Conservation (phyloP, 73 alveolate species). For the Urostyla sp. region DNA sequence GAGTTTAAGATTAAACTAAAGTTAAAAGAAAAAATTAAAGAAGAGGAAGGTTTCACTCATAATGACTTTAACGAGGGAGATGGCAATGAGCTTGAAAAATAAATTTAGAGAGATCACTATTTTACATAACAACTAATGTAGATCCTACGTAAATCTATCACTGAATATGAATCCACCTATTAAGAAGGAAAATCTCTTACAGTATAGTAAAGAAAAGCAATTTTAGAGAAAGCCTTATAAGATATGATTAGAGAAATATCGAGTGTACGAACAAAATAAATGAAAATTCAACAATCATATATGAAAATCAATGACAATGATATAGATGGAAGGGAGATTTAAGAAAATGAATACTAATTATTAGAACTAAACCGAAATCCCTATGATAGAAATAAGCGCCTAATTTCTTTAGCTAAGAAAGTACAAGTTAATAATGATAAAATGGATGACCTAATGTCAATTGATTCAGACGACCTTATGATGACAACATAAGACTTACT, state of each 20-base stretch:
- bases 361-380: slow-evolving; percentile 8
- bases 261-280: background rate
- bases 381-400: slow-evolving; percentile 15
- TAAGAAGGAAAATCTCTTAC: background rate
- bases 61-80: background rate
- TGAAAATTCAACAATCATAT: slow-evolving; percentile 5
- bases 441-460: background rate
- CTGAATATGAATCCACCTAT: background rate
- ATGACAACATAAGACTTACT: slow-evolving; percentile 46
- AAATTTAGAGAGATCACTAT: too few species aligned
- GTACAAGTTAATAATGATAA: slow-evolving; percentile 20
- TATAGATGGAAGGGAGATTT: slow-evolving; percentile 34
- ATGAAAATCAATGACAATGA: slow-evolving; percentile 28
- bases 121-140: background rate
- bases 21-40: slow-evolving; percentile 4
- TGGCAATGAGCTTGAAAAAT: too few species aligned
- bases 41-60: background rate
- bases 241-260: slow-evolving; percentile 21
- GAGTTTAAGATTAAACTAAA: slow-evolving; percentile 43
- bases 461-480: slow-evolving; percentile 29
- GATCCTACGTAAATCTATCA: slow-evolving; percentile 10
- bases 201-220: slow-evolving; percentile 17
- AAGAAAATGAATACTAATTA: background rate
- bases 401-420: slow-evolving; percentile 5
- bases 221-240: slow-evolving; percentile 18